Conservation (phyloP, 306 rosid species). For the Arachis hypogaea region DNA sequence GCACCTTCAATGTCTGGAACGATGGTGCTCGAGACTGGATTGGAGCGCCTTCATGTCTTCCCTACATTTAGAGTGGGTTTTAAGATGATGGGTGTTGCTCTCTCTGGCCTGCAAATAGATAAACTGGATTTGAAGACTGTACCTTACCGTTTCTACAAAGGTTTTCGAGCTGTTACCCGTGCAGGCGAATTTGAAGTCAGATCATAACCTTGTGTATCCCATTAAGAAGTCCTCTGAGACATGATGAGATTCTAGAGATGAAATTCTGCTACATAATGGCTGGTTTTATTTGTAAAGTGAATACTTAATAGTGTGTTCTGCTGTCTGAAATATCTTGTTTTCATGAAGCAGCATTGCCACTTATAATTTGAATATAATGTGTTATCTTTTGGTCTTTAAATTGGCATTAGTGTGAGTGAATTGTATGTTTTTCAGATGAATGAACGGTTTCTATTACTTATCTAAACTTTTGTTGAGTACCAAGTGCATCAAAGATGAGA, state of each 20-base stretch:
- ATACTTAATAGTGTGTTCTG: too few relatives aligned
- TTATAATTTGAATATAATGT: too few relatives aligned
- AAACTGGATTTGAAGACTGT: slow-evolving; percentile 72
- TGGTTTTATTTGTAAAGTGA: too few relatives aligned
- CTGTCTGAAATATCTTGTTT: too few relatives aligned
- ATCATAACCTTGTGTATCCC: slow-evolving; percentile 45
- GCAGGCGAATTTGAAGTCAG: slow-evolving; percentile 92
- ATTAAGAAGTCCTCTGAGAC: too few relatives aligned
- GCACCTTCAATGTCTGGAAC: slow-evolving; percentile 93
- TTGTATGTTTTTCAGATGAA: too few relatives aligned
- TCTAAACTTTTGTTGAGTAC: neutral
- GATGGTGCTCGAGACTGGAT: slow-evolving; percentile 74
- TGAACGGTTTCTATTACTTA: neutral
- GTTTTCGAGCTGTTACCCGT: slow-evolving; percentile 85
- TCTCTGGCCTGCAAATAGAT: slow-evolving; percentile 87
- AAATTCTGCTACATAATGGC: too few relatives aligned
- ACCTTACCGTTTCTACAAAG: slow-evolving; percentile 78
- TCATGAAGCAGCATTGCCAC: too few relatives aligned
- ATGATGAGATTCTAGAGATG: too few relatives aligned
- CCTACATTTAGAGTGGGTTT: slow-evolving; percentile 86
- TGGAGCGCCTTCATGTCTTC: slow-evolving; percentile 80
- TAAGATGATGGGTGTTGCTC: slow-evolving; percentile 85
- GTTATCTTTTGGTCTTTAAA: too few relatives aligned
- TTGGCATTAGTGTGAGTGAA: too few relatives aligned
- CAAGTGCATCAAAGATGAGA: too few relatives aligned